Conservation (phyloP, 2,329 filamentous ascomycete species). For the Fusarium protoensiforme region DNA sequence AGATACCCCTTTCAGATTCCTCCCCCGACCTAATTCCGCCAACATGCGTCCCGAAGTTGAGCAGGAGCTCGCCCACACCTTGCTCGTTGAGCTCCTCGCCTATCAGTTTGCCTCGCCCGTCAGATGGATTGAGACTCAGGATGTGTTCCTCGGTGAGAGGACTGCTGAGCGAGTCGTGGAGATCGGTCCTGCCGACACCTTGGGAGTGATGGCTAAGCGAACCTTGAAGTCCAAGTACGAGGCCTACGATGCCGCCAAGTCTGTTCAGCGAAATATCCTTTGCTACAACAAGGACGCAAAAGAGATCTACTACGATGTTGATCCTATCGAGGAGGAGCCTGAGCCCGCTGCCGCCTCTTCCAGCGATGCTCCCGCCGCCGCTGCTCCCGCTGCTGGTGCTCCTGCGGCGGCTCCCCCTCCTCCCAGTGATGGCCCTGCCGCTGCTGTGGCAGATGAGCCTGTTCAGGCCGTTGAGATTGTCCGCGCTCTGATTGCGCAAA, state of each 20-base stretch:
- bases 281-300: conserved; percentile 99
- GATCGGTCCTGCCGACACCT: conserved; percentile 94
- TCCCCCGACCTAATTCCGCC: conserved; percentile 46
- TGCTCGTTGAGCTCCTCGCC: conserved; percentile 97
- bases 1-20: conserved; percentile 45
- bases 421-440: conserved; percentile 85
- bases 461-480: conserved; percentile 92
- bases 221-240: conserved; percentile 98
- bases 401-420: conserved; percentile 69
- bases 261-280: conserved; percentile 94
- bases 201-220: conserved; percentile 96
- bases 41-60: conserved; percentile 98
- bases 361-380: conserved; percentile 60
- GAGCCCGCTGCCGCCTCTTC: conserved; percentile 66
- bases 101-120: conserved; percentile 99
- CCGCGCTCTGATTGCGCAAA: conserved; percentile 90
- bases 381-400: conserved; percentile 65
- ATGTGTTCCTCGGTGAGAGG: conserved; percentile 98
- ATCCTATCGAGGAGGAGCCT: conserved; percentile 91
- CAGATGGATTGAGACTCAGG: conserved; percentile 99
- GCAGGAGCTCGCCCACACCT: conserved; percentile 98
- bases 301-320: conserved; percentile 99
- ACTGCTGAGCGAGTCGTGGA: conserved; percentile 97
- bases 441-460: conserved; percentile 85
- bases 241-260: conserved; percentile 96